Conservation (phyloP, 192 early-diverging fungal species). For the Pecoramyces ruminantium region DNA sequence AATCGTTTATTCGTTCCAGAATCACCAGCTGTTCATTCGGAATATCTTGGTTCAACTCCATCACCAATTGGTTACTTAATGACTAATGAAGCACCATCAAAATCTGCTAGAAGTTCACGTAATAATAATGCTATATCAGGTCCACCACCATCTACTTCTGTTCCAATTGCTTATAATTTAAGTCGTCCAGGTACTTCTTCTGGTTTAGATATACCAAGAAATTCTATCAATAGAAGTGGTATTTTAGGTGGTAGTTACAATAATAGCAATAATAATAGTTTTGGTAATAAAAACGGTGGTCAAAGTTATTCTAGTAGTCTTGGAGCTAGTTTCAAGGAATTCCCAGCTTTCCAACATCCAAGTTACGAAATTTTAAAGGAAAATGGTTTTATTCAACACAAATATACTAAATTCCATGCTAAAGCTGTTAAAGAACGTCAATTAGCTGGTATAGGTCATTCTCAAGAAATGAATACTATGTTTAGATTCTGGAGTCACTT, state of each 20-base stretch:
- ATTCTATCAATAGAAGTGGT: background rate
- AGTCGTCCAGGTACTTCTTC: background rate
- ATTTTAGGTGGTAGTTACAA: background rate
- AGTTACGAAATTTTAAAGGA: constrained; percentile 84
- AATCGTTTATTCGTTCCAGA: background rate
- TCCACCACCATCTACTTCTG: background rate
- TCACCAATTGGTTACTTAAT: background rate
- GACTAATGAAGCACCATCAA: background rate
- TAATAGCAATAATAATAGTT: background rate
- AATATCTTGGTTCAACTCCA: background rate
- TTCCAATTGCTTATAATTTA: background rate
- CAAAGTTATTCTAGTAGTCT: background rate
- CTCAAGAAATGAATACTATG: constrained; percentile 93
- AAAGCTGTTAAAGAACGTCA: constrained; percentile 89
- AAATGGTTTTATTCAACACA: constrained; percentile 95
- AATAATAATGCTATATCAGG: background rate
- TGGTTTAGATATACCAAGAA: background rate
- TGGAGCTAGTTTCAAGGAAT: background rate
- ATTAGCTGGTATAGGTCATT: constrained; percentile 68
- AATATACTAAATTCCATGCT: constrained; percentile 84
- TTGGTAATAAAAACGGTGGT: background rate
- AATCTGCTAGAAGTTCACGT: background rate
- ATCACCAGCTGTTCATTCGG: background rate
- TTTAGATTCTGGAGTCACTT: constrained; percentile 98
- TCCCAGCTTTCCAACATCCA: constrained; percentile 45